These are phyloP conservation scores for Nosema bombycis DNA, from an alignment of 371 early-diverging fungal genomes.

Conservation along the genomic window DNA sequence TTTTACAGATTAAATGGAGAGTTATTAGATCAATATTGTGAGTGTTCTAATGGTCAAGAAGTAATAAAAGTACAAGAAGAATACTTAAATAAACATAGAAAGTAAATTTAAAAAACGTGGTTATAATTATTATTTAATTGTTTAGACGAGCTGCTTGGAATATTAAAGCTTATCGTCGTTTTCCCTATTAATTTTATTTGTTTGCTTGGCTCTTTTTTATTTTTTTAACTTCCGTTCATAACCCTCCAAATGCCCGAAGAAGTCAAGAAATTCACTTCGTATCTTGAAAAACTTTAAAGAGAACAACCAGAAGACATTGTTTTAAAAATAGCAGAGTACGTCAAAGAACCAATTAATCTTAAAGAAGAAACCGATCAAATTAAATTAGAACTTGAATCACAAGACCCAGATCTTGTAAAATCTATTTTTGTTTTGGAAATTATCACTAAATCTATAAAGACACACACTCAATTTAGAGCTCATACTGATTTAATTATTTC, in stretches of 20 bases:
- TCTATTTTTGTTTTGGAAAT: conserved; percentile 28
- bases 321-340: background rate
- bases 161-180: background rate
- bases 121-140: background rate
- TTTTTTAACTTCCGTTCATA: too few species aligned
- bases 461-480: conserved; percentile 17
- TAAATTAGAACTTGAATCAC: background rate
- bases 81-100: conserved; percentile 61
- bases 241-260: background rate
- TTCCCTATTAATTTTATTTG: too few species aligned
- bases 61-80: conserved; percentile 76
- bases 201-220: too few species aligned
- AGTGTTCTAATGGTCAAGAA: conserved; percentile 75
- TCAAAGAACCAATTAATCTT: background rate
- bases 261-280: background rate
- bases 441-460: conserved; percentile 20
- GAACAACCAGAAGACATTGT: conserved; percentile 1
- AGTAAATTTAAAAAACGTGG: background rate
- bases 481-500: conserved; percentile 14
- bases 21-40: conserved; percentile 69
- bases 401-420: conserved; percentile 10
- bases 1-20: conserved; percentile 77
- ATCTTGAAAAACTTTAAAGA: background rate
- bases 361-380: background rate
- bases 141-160: background rate